Evolutionary conservation across 495 filamentous ascomycete species (phyloP).

Genomic region (Neurospora sp.): DNA sequence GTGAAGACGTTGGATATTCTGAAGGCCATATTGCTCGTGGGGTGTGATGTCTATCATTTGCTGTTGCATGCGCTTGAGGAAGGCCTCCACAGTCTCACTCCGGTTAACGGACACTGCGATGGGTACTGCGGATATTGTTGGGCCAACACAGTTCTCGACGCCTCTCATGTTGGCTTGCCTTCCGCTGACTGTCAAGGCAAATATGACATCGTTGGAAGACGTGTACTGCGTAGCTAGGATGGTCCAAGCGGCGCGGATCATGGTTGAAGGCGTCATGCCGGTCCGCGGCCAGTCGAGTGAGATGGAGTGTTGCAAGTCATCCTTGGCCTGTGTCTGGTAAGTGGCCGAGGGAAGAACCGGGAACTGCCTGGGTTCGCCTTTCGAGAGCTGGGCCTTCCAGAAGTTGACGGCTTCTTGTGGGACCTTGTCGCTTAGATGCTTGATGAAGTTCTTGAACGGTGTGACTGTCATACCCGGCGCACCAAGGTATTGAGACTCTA

Average conservation of each 20-base stretch:
- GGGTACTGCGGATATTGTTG: slow-evolving; percentile 50
- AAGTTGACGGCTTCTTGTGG: not conserved
- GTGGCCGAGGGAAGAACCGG: slow-evolving; percentile 9
- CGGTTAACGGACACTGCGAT: slow-evolving; percentile 22
- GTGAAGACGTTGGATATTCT: not conserved
- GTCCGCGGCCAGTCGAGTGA: not conserved
- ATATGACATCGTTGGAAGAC: slow-evolving; percentile 31
- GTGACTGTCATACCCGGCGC: not conserved
- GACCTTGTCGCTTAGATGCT: slow-evolving; percentile 17
- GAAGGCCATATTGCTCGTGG: not conserved
- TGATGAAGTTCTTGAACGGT: slow-evolving; percentile 36
- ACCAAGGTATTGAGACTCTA: slow-evolving; percentile 3
- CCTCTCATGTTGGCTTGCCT: slow-evolving; percentile 35
- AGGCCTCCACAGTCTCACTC: not conserved
- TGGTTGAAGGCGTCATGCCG: slow-evolving; percentile 8
- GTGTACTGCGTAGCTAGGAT: slow-evolving; percentile 29
- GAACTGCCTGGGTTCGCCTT: slow-evolving; percentile 7
- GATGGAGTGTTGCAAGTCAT: not conserved
- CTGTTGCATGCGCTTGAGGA: not conserved
- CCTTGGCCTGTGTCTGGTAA: not conserved
- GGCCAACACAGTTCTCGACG: slow-evolving; percentile 37
- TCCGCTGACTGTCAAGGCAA: slow-evolving; percentile 34
- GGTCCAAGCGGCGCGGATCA: slow-evolving; percentile 36
- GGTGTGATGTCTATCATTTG: not conserved
- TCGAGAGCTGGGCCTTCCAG: not conserved